Conservation (phyloP, 2,329 filamentous ascomycete species). For the Cryphonectria nitschkei region DNA sequence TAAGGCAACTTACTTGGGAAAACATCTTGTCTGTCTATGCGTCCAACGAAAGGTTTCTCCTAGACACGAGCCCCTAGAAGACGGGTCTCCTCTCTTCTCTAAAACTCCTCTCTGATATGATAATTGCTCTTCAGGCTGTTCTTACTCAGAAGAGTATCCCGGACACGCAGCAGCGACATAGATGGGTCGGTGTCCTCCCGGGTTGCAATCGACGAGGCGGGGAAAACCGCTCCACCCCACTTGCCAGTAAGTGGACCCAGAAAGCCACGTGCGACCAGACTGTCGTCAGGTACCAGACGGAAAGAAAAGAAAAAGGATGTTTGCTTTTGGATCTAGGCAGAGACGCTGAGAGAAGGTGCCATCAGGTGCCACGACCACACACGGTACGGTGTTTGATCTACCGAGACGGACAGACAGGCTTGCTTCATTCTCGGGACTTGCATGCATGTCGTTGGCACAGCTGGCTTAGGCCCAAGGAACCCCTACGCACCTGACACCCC, state of each 20-base stretch:
- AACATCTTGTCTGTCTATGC: slow-evolving; percentile 21
- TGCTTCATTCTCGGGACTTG: not conserved
- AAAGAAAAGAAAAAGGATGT: not conserved
- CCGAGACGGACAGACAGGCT: not conserved
- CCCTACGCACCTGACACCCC: not conserved
- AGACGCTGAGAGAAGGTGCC: not conserved
- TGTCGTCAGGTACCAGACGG: not conserved
- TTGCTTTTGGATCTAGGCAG: not conserved
- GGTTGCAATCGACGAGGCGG: not conserved
- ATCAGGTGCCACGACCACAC: not conserved
- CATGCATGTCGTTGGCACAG: slow-evolving; percentile 3
- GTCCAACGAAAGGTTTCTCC: not conserved
- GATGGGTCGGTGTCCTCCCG: not conserved
- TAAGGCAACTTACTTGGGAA: slow-evolving; percentile 24
- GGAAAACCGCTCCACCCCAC: not conserved
- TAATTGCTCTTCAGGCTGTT: not conserved
- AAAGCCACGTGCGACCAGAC: not conserved
- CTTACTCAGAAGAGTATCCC: not conserved
- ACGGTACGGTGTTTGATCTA: not conserved
- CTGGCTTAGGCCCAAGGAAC: not conserved
- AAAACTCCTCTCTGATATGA: not conserved
- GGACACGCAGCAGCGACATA: not conserved
- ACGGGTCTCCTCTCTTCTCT: not conserved
- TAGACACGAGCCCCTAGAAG: not conserved
- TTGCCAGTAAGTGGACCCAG: not conserved